These are phyloP conservation scores for Orychophragmus violaceus DNA, from an alignment of 345 rosid species.

Conservation along the genomic window DNA sequence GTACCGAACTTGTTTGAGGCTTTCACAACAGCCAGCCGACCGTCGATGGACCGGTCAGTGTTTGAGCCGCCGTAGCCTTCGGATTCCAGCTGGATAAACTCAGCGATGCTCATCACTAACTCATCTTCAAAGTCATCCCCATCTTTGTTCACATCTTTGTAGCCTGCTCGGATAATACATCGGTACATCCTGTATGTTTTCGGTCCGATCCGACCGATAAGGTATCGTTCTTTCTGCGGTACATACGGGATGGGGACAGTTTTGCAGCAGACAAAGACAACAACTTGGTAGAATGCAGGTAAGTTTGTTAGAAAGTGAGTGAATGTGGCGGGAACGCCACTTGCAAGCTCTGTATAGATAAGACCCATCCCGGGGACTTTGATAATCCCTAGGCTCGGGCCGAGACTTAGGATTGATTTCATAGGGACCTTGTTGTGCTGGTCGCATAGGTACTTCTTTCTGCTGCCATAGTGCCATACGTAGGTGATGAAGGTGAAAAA, in stretches of 20 bases:
- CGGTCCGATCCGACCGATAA: slow-evolving; percentile 85
- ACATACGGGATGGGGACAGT: slow-evolving; percentile 82
- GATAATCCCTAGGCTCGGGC: slow-evolving; percentile 83
- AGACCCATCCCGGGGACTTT: slow-evolving; percentile 94
- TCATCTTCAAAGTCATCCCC: slow-evolving; percentile 72
- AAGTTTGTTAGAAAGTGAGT: slow-evolving; percentile 75
- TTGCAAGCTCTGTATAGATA: slow-evolving; percentile 71
- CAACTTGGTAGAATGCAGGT: slow-evolving; percentile 89
- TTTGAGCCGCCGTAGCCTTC: slow-evolving; percentile 51
- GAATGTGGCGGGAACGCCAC: slow-evolving; percentile 76
- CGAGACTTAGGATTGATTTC: slow-evolving; percentile 72
- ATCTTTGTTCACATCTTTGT: slow-evolving; percentile 78
- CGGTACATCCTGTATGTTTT: slow-evolving; percentile 86
- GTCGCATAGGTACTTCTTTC: slow-evolving; percentile 74
- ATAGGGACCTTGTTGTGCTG: slow-evolving; percentile 72
- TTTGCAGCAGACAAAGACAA: slow-evolving; percentile 78
- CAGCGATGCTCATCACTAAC: slow-evolving; percentile 80
- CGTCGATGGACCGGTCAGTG: slow-evolving; percentile 49
- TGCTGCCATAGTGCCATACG: slow-evolving; percentile 79
- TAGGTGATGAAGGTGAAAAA: slow-evolving; percentile 46
- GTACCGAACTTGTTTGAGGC: slow-evolving; percentile 76
- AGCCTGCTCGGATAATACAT: slow-evolving; percentile 79
- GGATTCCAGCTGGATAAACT: slow-evolving; percentile 89
- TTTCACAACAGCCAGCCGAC: slow-evolving; percentile 71
- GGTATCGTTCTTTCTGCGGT: slow-evolving; percentile 74